Conservation (phyloP, 805 yeast species). For the Starmerella kuoi region DNA sequence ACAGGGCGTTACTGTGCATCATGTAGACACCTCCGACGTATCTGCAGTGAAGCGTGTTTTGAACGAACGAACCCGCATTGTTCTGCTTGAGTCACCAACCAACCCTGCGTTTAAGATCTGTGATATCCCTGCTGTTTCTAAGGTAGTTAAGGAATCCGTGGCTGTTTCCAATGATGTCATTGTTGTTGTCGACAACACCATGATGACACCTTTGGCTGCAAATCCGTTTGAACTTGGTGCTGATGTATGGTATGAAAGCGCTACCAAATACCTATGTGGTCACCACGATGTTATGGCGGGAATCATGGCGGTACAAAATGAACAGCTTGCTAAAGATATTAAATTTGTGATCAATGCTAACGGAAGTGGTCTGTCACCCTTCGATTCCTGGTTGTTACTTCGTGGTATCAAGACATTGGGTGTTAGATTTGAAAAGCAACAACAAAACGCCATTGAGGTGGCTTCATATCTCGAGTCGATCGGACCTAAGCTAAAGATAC, state of each 20-base stretch:
- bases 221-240: constrained; percentile 76
- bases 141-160: constrained; percentile 51
- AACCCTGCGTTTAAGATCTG: constrained; percentile 84
- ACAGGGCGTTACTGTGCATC: constrained; percentile 54
- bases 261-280: constrained; percentile 84
- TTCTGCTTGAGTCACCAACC: constrained; percentile 83
- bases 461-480: constrained; percentile 58
- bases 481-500: constrained; percentile 31
- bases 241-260: constrained; percentile 87
- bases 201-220: constrained; percentile 85
- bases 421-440: constrained; percentile 78
- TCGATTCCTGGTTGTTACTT: constrained; percentile 79
- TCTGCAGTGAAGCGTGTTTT: constrained; percentile 48
- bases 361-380: constrained; percentile 86
- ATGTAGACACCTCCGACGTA: constrained; percentile 70
- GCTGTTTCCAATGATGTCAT: constrained; percentile 41
- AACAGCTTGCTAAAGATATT: constrained; percentile 52
- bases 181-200: constrained; percentile 84
- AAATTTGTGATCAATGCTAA: constrained; percentile 75
- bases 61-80: constrained; percentile 51
- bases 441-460: constrained; percentile 59
- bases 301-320: constrained; percentile 56
- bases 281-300: constrained; percentile 98
- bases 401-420: constrained; percentile 84
- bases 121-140: constrained; percentile 58